Conservation (phyloP, 73 alveolate species). For the Symbiodinium pilosum region DNA sequence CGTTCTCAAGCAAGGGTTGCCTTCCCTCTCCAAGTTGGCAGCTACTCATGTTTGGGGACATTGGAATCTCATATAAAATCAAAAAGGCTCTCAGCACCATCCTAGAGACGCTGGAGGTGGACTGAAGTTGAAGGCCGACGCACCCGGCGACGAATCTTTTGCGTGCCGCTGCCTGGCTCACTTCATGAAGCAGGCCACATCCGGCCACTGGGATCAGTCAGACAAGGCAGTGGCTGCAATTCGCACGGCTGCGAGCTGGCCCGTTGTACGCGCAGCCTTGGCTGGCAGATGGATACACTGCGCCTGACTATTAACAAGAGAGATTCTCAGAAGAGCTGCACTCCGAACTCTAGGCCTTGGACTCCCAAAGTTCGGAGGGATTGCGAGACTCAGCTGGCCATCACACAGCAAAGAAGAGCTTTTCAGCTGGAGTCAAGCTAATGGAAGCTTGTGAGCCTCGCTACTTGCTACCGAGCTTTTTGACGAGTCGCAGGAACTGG, state of each 20-base stretch:
- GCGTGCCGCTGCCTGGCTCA: not conserved
- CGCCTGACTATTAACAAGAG: too few species aligned
- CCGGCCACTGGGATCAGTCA: too few species aligned
- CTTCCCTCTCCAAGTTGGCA: too few species aligned
- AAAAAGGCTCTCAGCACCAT: not conserved
- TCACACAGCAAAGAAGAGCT: too few species aligned
- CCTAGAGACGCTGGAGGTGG: not conserved
- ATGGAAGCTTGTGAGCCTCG: not conserved
- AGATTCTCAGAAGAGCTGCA: too few species aligned
- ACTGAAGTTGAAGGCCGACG: not conserved
- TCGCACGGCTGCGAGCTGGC: not conserved
- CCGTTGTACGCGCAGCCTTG: not conserved
- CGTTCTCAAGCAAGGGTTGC: too few species aligned
- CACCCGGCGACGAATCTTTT: not conserved
- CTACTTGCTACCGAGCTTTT: not conserved
- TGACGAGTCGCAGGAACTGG: not conserved
- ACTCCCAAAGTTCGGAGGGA: slow-evolving; percentile 6
- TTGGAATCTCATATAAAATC: too few species aligned
- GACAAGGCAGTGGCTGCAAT: not conserved
- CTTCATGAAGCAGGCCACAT: not conserved
- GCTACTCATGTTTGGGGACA: too few species aligned
- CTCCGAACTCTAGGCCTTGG: not conserved
- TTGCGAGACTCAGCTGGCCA: not conserved
- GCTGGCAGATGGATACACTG: too few species aligned
- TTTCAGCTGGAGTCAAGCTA: too few species aligned